Conservation (phyloP, 805 yeast genomes). For the Groenewaldozyma tartarivorans region DNA sequence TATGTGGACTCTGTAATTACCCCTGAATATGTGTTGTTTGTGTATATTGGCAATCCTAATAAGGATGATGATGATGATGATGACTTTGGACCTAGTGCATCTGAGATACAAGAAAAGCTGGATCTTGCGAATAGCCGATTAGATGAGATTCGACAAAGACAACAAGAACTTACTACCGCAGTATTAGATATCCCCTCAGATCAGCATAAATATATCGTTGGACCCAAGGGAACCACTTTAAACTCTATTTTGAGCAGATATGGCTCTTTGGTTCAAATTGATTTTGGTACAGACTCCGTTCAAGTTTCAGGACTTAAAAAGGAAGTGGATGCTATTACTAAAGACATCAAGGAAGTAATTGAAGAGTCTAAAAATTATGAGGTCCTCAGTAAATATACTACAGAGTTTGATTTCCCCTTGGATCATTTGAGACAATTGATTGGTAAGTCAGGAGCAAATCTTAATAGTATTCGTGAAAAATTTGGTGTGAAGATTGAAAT, state of each 20-base stretch:
- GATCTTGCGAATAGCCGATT: slow-evolving; percentile 45
- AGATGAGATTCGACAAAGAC: slow-evolving; percentile 48
- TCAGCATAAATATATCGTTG: slow-evolving; percentile 51
- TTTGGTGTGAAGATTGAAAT: slow-evolving; percentile 72
- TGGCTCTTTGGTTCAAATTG: slow-evolving; percentile 23
- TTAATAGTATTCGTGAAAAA: slow-evolving; percentile 59
- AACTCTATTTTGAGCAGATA: slow-evolving; percentile 32
- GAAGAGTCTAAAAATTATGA: slow-evolving; percentile 46
- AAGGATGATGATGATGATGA: slow-evolving; percentile 33
- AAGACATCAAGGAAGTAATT: slow-evolving; percentile 44
- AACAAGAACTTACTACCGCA: slow-evolving; percentile 41
- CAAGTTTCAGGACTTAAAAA: slow-evolving; percentile 59
- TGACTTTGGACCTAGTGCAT: slow-evolving; percentile 64
- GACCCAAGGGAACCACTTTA: slow-evolving; percentile 54
- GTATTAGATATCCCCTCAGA: slow-evolving; percentile 42
- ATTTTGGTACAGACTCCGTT: slow-evolving; percentile 44
- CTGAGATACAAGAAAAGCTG: slow-evolving; percentile 49
- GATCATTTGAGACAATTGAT: slow-evolving; percentile 67
- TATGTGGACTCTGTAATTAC: slow-evolving; percentile 41
- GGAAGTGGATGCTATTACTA: slow-evolving; percentile 47
- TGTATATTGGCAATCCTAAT: slow-evolving; percentile 30
- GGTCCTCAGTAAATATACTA: slow-evolving; percentile 35
- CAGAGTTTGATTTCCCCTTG: slow-evolving; percentile 52
- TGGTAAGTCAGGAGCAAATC: slow-evolving; percentile 78
- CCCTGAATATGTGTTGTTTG: slow-evolving; percentile 38